Conservation (phyloP, 2,329 filamentous ascomycete genomes). For the Ciborinia camelliae region DNA sequence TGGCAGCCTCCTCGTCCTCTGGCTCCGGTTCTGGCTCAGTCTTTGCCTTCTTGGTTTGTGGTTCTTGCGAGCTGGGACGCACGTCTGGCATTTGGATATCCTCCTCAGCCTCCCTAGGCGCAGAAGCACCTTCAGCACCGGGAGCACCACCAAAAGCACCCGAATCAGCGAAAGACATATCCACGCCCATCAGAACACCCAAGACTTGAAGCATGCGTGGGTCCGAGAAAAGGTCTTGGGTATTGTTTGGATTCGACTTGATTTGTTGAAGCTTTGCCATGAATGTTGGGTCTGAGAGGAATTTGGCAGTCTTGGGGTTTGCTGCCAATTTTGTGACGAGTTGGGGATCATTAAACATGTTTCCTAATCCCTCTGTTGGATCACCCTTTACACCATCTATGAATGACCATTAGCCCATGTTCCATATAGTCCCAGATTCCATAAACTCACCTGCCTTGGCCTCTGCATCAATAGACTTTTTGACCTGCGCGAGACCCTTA, state of each 20-base stretch:
- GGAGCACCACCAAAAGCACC: constrained; percentile 18
- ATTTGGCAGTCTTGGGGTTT: constrained; percentile 87
- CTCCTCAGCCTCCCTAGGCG: constrained; percentile 53
- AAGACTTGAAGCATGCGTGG: constrained; percentile 92
- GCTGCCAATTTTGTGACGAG: constrained; percentile 84
- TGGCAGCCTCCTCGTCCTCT: constrained; percentile 77
- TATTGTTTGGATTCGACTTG: constrained; percentile 73
- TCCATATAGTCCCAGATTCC: constrained; percentile 19
- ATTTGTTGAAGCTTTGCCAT: constrained; percentile 85
- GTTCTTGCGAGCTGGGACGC: constrained; percentile 43
- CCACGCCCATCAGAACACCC: constrained; percentile 87
- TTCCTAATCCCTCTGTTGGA: constrained; percentile 72
- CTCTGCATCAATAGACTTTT: constrained; percentile 83
- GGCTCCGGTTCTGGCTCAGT: constrained; percentile 56
- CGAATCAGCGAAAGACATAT: constrained; percentile 54
- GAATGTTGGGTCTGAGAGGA: constrained; percentile 79
- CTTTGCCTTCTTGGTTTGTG: constrained; percentile 49
- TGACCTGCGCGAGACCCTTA: constrained; percentile 77
- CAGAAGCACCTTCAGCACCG: constrained; percentile 8
- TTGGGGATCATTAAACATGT: constrained; percentile 92
- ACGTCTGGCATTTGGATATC: constrained; percentile 77
- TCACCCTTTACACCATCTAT: constrained; percentile 51
- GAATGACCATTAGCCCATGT: constrained; percentile 19
- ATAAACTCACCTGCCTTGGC: constrained; percentile 45
- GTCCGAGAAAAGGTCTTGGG: constrained; percentile 79